A percentile compares a stretch with the other conserved stretches of the same genome.
These are phyloP conservation scores for Phytophthora megakarya DNA, from an alignment of 352 stramenopile species.

Conservation along the genomic window DNA sequence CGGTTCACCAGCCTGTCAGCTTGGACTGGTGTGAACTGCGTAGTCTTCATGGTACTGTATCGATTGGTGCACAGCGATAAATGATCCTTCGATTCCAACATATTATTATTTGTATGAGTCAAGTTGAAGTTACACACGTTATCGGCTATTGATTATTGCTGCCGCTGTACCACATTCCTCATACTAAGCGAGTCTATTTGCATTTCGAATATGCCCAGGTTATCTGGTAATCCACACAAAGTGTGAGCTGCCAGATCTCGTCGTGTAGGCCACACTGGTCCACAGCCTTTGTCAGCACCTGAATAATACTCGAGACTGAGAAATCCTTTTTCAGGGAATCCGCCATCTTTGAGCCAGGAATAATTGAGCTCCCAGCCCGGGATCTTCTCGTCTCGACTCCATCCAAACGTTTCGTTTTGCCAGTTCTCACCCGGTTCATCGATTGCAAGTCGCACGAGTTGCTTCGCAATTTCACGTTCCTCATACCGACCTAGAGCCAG, in stretches of 20 bases:
- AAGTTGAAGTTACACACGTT: constrained; percentile 13
- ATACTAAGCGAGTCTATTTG: constrained; percentile 66
- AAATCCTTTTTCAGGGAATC: constrained; percentile 79
- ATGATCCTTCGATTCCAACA: background rate
- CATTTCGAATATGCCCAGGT: constrained; percentile 49
- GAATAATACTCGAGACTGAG: constrained; percentile 82
- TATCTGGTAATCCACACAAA: constrained; percentile 53
- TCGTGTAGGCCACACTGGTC: constrained; percentile 69
- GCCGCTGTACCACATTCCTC: constrained; percentile 30
- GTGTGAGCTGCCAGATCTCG: constrained; percentile 58
- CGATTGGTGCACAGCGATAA: too few relatives aligned
- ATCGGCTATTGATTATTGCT: constrained; percentile 14
- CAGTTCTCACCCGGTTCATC: constrained; percentile 84
- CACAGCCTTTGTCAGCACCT: constrained; percentile 71
- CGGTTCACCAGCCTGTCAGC: too few relatives aligned
- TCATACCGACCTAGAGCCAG: constrained; percentile 71
- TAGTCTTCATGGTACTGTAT: too few relatives aligned
- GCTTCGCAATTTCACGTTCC: constrained; percentile 74
- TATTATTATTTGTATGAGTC: constrained; percentile 11
- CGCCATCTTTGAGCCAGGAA: constrained; percentile 81
- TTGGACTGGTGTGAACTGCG: too few relatives aligned
- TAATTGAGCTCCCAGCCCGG: constrained; percentile 83
- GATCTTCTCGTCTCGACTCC: constrained; percentile 77
- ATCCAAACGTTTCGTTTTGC: constrained; percentile 77
- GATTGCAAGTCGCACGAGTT: constrained; percentile 77